Base-by-base conservation (phyloP, 305 asterid genomes). In the Solanum hybrid region DNA sequence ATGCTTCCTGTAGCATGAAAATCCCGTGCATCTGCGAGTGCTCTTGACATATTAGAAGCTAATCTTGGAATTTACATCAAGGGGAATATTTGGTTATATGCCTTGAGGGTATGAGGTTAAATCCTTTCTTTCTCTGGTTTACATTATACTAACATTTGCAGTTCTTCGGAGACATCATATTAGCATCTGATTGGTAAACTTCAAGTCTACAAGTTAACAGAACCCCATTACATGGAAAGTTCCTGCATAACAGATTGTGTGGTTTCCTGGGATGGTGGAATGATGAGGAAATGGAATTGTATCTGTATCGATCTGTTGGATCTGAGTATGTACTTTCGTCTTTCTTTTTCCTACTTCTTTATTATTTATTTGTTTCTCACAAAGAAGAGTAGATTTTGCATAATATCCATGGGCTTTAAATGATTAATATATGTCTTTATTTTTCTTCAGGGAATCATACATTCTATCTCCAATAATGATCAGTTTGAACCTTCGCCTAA, bases 261-360 rank as follows among this genome's bases (percentile, higher is more conserved):
- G 4, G 89, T 94, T 87, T 96, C 98, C 5, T 89, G 94, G 89
- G 96, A 96, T 90, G 98, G 98, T 29, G 94, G 93, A 22, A 91
- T 95, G 13, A 85, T 93, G 64, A 94, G 89, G 95, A 72, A 93
- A 95, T 31, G 95, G 95, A 32, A 69, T 92, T 31, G 15, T 94
- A 71, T 90, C 92, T 24, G 12, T 93, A 71, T 88, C 92, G 56
- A 42, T 42, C 56, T 78, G 66, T 90, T 29, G 95, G 94, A 87
- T 42, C 60, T 10, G 38, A 95, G 51, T 40, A 40, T 40, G 51
- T 38, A 40, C 2, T 40, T 40, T 40, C 15, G 15, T 40, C 51
- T 40, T 12, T 42, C 17, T 42, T 42, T 12, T 42, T 42, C 56
- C 56, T 42, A 12, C 56, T 42, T 42, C 56, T 42, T 1, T 42